phyloP scores from a whole-genome alignment of 352 stramenopile species.

The Globisporangium iwayamae region DNA sequence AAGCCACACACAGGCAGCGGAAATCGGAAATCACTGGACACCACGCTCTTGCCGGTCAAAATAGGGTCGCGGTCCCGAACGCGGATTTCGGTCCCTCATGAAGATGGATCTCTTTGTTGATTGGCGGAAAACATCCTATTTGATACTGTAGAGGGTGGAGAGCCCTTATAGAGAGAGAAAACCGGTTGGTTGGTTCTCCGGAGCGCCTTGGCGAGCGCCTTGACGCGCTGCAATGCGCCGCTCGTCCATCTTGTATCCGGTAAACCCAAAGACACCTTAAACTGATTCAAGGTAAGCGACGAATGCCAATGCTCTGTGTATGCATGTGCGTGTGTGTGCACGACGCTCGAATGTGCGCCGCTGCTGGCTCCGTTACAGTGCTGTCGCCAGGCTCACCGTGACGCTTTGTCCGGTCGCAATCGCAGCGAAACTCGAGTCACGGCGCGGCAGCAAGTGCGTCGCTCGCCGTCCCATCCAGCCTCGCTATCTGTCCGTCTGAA shows the following conservation, averaged over 20 bases:
- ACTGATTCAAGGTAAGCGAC: slow-evolving; percentile 86
- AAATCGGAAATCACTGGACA: slow-evolving; percentile 29
- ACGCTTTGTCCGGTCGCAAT: neutral
- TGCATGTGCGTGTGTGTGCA: neutral
- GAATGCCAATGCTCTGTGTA: slow-evolving; percentile 2
- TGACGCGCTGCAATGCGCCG: neutral
- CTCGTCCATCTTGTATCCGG: slow-evolving; percentile 87
- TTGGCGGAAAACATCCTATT: slow-evolving; percentile 31
- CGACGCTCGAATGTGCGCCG: neutral
- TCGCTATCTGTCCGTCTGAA: neutral
- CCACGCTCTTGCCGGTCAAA: slow-evolving; percentile 13
- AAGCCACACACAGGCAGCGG: no score
- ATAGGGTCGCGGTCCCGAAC: neutral
- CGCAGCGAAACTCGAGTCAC: neutral
- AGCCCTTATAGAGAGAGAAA: slow-evolving; percentile 46
- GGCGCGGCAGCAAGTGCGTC: neutral
- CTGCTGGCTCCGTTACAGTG: neutral
- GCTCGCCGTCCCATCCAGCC: neutral
- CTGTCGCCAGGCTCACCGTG: neutral
- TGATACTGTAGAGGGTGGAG: slow-evolving; percentile 16
- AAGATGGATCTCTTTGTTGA: slow-evolving; percentile 4
- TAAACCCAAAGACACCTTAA: slow-evolving; percentile 88
- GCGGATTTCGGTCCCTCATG: no score
- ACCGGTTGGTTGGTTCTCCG: slow-evolving; percentile 41
- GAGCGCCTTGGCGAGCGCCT: neutral